These are phyloP conservation scores for Saccharum officinarum DNA, from an alignment of 176 grass and related monocot genomes.

Conservation along the genomic window DNA sequence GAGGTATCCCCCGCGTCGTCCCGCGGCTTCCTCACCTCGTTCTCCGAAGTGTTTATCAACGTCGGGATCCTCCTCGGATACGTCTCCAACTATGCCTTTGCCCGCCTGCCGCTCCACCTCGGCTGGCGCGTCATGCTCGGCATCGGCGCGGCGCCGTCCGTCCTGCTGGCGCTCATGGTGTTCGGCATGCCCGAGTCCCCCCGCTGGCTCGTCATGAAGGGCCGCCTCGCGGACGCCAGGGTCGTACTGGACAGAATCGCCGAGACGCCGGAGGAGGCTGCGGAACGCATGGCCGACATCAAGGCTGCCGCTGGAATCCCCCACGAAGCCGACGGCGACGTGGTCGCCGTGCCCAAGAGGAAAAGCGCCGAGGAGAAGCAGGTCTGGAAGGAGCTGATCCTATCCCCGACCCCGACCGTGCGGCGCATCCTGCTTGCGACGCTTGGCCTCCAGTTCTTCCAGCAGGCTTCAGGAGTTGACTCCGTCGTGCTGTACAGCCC, in stretches of 20 bases:
- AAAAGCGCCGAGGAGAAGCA: conserved; percentile 32
- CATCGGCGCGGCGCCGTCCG: conserved; percentile 53
- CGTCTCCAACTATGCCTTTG: conserved; percentile 61
- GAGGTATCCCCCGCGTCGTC: conserved; percentile 59
- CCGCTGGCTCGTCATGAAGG: conserved; percentile 71
- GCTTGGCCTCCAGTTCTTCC: conserved; percentile 58
- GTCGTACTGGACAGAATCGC: conserved; percentile 44
- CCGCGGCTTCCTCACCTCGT: conserved; percentile 59
- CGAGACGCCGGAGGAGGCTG: conserved; percentile 51
- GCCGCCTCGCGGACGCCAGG: conserved; percentile 62
- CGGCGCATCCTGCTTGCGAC: conserved; percentile 49
- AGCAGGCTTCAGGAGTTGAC: conserved; percentile 64
- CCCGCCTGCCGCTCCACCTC: conserved; percentile 37
- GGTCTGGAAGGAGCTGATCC: conserved; percentile 62
- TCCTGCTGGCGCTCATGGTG: conserved; percentile 48
- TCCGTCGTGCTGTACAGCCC: conserved; percentile 77
- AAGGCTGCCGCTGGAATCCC: conserved; percentile 56
- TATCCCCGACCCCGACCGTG: conserved; percentile 41
- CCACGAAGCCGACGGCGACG: conserved; percentile 35
- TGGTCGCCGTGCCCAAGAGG: conserved; percentile 37
- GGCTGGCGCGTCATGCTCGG: conserved; percentile 82
- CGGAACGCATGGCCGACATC: conserved; percentile 54
- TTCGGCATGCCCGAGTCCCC: conserved; percentile 69
- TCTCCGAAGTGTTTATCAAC: conserved; percentile 72
- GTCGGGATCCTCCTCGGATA: conserved; percentile 65